Percentiles rank a stretch among this genome's conserved stretches.
Conservation (phyloP, 768 basidiomycete genomes). For the Serpula lacrymans region DNA sequence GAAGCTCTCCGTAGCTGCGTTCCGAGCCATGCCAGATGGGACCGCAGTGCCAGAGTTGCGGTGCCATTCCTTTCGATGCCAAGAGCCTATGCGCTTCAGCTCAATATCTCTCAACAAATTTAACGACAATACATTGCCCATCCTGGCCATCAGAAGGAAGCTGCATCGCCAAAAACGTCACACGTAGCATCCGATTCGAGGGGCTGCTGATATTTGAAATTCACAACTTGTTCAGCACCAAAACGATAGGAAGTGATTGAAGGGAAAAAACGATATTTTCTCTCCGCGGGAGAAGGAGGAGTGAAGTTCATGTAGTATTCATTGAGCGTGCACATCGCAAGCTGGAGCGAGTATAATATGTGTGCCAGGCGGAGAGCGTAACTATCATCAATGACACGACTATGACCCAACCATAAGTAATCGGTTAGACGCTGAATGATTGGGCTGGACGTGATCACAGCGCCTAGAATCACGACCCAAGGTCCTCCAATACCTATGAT, state of each 20-base stretch:
- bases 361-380: constrained; percentile 13
- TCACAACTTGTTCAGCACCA: neutral
- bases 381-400: constrained; percentile 12
- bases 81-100: constrained; percentile 28
- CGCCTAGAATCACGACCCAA: constrained; percentile 31
- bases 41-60: constrained; percentile 29
- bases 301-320: constrained; percentile 18
- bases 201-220: constrained; percentile 17
- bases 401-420: constrained; percentile 22
- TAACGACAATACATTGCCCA: constrained; percentile 28
- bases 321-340: constrained; percentile 9
- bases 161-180: constrained; percentile 22
- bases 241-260: constrained; percentile 12
- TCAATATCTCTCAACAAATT: constrained; percentile 35
- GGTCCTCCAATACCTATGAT: constrained; percentile 25
- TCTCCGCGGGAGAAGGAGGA: neutral
- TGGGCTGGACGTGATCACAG: constrained; percentile 19
- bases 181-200: constrained; percentile 15
- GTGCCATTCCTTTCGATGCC: constrained; percentile 22
- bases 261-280: constrained; percentile 20
- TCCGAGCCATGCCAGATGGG: constrained; percentile 6
- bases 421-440: constrained; percentile 35
- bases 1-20: constrained; percentile 14
- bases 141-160: neutral
- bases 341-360: constrained; percentile 18